Evolutionary conservation across 805 yeast species (phyloP), one percentile per base, ranked within the genome.

Genomic region (Pichia californica): DNA sequence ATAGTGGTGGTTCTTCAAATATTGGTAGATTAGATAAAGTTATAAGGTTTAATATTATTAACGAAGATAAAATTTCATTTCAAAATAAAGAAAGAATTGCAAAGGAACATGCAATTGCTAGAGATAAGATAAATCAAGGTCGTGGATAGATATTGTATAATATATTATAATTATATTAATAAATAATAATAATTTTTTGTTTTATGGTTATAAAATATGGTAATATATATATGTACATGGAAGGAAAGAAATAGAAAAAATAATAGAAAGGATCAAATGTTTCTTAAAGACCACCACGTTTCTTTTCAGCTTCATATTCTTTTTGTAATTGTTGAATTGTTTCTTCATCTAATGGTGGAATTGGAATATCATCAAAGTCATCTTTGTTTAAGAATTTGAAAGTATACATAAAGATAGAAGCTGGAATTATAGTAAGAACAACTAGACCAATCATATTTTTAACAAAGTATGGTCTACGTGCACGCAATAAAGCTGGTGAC

Each of bases 401-500:
- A 0, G 95, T 82, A 65, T 79, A 69, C 51, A 63, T 50, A 62
- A 79, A 89, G 23, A 88, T 82, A 35, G 85, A 79, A 10, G 75
- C 68, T 6, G 93, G 81, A 41, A 87, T 65, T n/a, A 82, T 74
- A 5, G 79, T 64, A 18, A 87, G 67, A 0, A 74, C 63, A 15
- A 69, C 69, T 40, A 89, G 76, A 0, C 80, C 76, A 16, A 77
- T 67, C 58, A 83, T 75, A 62, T 89, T 91, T 55, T 73, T 78
- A 74, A 80, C 77, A 66, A 88, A 86, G 58, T 77, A 91, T 33
- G 96, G 97, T 47, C 75, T 72, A 63, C 98, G 77, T 37, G 96
- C 96, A 51, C 98, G 74, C 52, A 87, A 71, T 73, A 91, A 79
- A 6, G 96, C 96, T 14, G 96, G 96, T 1, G 96, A 86, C 91